These are phyloP conservation scores for Colletotrichum eleusines DNA, from an alignment of 2,329 filamentous ascomycete genomes.

Conservation along the genomic window DNA sequence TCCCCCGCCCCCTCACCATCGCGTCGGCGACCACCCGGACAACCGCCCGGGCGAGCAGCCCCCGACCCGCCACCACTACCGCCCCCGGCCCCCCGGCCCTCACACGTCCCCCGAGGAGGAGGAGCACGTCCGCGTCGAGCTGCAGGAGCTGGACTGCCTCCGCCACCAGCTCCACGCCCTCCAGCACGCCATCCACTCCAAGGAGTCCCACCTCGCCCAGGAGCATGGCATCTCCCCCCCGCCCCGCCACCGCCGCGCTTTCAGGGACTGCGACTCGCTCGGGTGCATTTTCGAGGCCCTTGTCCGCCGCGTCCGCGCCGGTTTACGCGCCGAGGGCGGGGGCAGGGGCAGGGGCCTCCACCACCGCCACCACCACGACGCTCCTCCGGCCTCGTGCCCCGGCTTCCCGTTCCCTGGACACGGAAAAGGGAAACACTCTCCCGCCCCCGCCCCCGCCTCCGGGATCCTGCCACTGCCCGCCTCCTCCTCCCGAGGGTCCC, in stretches of 20 bases:
- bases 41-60: slow-evolving; percentile 16
- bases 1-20: slow-evolving; percentile 43
- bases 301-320: slow-evolving; percentile 53
- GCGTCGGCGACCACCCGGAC: slow-evolving; percentile 28
- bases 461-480: slow-evolving; percentile 48
- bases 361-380: not conserved
- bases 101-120: slow-evolving; percentile 41
- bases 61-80: not conserved
- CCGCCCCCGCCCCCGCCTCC: slow-evolving; percentile 43
- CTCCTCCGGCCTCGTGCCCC: slow-evolving; percentile 44
- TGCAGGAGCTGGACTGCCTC: slow-evolving; percentile 60
- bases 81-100: slow-evolving; percentile 28
- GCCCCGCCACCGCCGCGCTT: slow-evolving; percentile 30
- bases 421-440: slow-evolving; percentile 46
- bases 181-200: slow-evolving; percentile 56
- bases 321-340: slow-evolving; percentile 9
- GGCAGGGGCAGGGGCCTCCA: slow-evolving; percentile 5
- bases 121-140: slow-evolving; percentile 52
- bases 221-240: slow-evolving; percentile 48
- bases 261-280: slow-evolving; percentile 55
- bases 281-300: slow-evolving; percentile 59
- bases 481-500: slow-evolving; percentile 44
- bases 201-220: slow-evolving; percentile 55
- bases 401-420: slow-evolving; percentile 30
- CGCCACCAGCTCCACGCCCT: slow-evolving; percentile 57